These are phyloP conservation scores for Peronospora belbahrii DNA, from an alignment of 352 stramenopile genomes.

Conservation along the genomic window DNA sequence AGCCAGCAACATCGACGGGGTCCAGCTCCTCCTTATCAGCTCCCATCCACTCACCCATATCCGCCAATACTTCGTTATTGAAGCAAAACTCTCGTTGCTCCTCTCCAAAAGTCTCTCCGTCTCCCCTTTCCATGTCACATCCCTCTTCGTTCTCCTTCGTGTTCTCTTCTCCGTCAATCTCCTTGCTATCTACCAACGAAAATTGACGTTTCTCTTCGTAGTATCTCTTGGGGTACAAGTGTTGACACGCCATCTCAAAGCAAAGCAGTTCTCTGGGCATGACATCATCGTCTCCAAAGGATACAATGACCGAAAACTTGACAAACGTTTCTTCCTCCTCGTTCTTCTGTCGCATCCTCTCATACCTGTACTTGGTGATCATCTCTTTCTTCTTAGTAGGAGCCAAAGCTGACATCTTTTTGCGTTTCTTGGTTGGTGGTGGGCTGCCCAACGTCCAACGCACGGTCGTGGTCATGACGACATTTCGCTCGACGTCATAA, in stretches of 20 bases:
- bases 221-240: slow-evolving; percentile 61
- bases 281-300: slow-evolving; percentile 32
- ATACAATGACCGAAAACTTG: slow-evolving; percentile 33
- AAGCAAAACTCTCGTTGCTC: slow-evolving; percentile 51
- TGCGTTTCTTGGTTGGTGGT: slow-evolving; percentile 41
- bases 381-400: slow-evolving; percentile 16
- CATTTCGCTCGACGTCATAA: slow-evolving; percentile 56
- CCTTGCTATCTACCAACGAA: slow-evolving; percentile 24
- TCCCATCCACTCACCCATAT: slow-evolving; percentile 42
- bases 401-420: slow-evolving; percentile 10
- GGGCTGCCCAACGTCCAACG: slow-evolving; percentile 40
- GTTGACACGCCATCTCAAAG: slow-evolving; percentile 47
- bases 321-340: slow-evolving; percentile 36
- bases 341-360: slow-evolving; percentile 20
- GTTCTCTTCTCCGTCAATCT: slow-evolving; percentile 1
- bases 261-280: slow-evolving; percentile 43
- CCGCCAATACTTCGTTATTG: slow-evolving; percentile 39
- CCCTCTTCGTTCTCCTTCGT: slow-evolving; percentile 16
- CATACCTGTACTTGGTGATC: slow-evolving; percentile 44
- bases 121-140: slow-evolving; percentile 8
- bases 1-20: slow-evolving; percentile 50
- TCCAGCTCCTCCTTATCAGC: slow-evolving; percentile 46
- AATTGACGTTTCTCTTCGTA: slow-evolving; percentile 52
- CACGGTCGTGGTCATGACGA: slow-evolving; percentile 48
- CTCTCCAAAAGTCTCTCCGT: slow-evolving; percentile 42